Base-by-base conservation (phyloP, 176 grass and related monocot genomes). In the Carex scoparia region DNA sequence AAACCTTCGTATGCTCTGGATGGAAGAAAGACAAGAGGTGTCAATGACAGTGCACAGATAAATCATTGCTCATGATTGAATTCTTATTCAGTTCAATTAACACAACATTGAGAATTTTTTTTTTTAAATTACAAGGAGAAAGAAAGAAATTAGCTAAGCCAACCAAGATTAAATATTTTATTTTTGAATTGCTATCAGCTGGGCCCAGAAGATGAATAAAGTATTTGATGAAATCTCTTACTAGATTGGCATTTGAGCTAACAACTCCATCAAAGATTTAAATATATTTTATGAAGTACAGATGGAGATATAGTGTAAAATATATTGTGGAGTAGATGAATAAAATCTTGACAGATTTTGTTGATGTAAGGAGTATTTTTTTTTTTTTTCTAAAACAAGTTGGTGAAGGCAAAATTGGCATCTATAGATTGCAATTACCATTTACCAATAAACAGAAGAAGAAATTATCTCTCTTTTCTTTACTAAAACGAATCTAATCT, bases 241-340 rank as follows among this genome's bases (percentile, higher is more conserved):
- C 54, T 51, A 76, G 55, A 87, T 87, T 72, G 61, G 19, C 32
- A 16, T 87, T 87, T 82, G 85, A 65, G 33, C 79, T 82, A 82
- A 82, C 79, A 82, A 82, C 59, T 82, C 79, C 18, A 63, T 81
- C 48, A 73, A 74, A 64, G 58, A 8, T 64, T 81, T 74, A 15
- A 16, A 37, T 42, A 23, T 23, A 70, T 58, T 44, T 72, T 48
- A 85, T 59, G 11, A 9, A 74, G 77, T 58, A 67, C 13, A 32
- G 67, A 84, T 18, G 1, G 51, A 71, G 67, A 15, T 5, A 84
- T 35, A 72, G 18, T 32, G 18, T 23, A 65, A 63, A 65, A 65
- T 65, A 23, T 16, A 61, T 65, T 64, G 37, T 10, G 79, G 9
- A 82, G 79, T 49, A 27, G 79, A 82, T 65, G 60, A 82, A 82